A percentile compares a stretch with the other conserved stretches of the same genome.
Conservation (phyloP, 345 rosid species). For the Hypericum androsaemum region DNA sequence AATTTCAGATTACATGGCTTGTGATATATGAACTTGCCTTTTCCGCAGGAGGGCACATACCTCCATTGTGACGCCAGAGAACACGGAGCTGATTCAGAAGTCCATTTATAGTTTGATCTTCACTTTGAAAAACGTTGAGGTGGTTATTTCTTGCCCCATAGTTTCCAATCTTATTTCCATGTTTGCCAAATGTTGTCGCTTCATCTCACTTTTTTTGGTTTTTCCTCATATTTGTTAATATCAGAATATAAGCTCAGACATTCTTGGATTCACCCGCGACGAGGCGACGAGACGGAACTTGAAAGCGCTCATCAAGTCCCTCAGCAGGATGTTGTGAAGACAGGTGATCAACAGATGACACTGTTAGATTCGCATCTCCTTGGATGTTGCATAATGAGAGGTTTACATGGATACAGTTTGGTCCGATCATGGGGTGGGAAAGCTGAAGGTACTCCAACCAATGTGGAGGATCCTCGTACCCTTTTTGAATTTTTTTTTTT, state of each 20-base stretch:
- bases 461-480: too few species aligned
- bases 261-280: slow-evolving; percentile 97
- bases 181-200: not conserved
- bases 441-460: too few species aligned
- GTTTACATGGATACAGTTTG: too few species aligned
- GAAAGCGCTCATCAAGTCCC: slow-evolving; percentile 86
- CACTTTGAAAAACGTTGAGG: slow-evolving; percentile 94
- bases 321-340: slow-evolving; percentile 74
- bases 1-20: too few species aligned
- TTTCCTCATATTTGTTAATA: slow-evolving; percentile 5
- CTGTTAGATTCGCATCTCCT: too few species aligned
- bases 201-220: not conserved
- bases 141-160: slow-evolving; percentile 15
- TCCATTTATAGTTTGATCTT: slow-evolving; percentile 76
- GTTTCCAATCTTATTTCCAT: not conserved
- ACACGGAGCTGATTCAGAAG: slow-evolving; percentile 72
- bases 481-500: too few species aligned
- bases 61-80: slow-evolving; percentile 87
- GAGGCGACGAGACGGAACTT: slow-evolving; percentile 79
- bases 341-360: not conserved
- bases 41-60: slow-evolving; percentile 33
- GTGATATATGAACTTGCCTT: too few species aligned
- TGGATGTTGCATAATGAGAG: too few species aligned
- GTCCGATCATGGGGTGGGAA: too few species aligned
- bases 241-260: slow-evolving; percentile 93